Evolutionary conservation across 164 flowering plant species (phyloP).

Genomic region (Litsea cubeba): DNA sequence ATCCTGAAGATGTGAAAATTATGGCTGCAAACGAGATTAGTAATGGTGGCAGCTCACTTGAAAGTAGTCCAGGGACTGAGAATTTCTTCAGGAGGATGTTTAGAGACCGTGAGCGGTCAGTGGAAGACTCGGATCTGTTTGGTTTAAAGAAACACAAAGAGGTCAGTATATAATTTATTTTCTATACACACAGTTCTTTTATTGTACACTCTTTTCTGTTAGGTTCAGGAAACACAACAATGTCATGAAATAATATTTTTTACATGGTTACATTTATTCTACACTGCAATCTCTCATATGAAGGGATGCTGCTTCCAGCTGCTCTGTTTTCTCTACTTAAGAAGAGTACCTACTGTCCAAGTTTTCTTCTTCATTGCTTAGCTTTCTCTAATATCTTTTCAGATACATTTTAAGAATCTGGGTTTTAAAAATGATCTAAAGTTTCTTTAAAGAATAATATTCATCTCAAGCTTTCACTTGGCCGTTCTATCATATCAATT

Average conservation of each 20-base stretch:
- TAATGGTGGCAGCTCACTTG: conserved; percentile 38
- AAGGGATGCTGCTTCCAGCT: background rate
- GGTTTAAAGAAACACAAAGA: conserved; percentile 71
- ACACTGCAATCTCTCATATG: background rate
- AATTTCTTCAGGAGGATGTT: conserved; percentile 87
- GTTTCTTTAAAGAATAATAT: background rate
- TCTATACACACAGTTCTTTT: background rate
- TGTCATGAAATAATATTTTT: too few relatives aligned
- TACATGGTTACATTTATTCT: background rate
- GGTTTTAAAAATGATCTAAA: background rate
- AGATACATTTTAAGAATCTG: background rate
- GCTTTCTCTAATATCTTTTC: background rate
- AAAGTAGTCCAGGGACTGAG: conserved; percentile 93
- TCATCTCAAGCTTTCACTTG: too few relatives aligned
- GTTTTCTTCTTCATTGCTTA: background rate
- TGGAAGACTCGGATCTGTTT: conserved; percentile 89
- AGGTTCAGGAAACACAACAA: background rate
- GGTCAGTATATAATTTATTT: conserved; percentile 36
- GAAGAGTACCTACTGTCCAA: background rate
- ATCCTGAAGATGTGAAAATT: conserved; percentile 70
- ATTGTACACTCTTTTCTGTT: background rate
- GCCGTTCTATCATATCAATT: background rate
- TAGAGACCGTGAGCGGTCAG: conserved; percentile 86
- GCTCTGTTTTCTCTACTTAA: background rate
- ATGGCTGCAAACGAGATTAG: conserved; percentile 39